phyloP scores from a whole-genome alignment of 75 land plant genomes.

The Picea glauca region DNA sequence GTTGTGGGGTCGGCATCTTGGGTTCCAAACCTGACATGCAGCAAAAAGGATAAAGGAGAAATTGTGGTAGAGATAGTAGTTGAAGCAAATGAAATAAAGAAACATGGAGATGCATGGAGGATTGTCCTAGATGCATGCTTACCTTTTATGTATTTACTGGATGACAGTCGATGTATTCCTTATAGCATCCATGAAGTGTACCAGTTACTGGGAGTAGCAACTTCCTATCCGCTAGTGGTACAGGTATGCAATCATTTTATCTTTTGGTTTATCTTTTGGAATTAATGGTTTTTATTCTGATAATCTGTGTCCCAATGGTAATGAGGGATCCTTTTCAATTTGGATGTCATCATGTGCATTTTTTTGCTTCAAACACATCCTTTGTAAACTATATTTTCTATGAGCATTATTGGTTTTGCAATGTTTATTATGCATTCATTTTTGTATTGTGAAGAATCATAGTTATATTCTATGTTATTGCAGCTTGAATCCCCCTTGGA shows the following conservation, averaged over 20 bases:
- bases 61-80: slow-evolving; percentile 60
- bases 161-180: slow-evolving; percentile 73
- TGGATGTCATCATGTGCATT: not conserved
- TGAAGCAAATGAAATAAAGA: slow-evolving; percentile 33
- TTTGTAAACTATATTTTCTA: too few species aligned
- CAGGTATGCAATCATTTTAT: slow-evolving; percentile 40
- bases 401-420: too few species aligned
- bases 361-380: too few species aligned
- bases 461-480: too few species aligned
- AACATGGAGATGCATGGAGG: slow-evolving; percentile 80
- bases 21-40: slow-evolving; percentile 25
- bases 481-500: too few species aligned
- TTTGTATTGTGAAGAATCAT: too few species aligned
- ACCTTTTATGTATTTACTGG: slow-evolving; percentile 64
- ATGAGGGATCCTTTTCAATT: not conserved
- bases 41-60: slow-evolving; percentile 44
- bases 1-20: slow-evolving; percentile 42
- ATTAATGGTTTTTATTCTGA: not conserved
- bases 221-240: slow-evolving; percentile 60
- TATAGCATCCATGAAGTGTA: slow-evolving; percentile 75
- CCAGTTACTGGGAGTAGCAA: slow-evolving; percentile 72
- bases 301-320: not conserved
- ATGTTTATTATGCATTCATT: too few species aligned
- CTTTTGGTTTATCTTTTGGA: not conserved
- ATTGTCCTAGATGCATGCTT: slow-evolving; percentile 55